Base-by-base conservation (phyloP, 2,329 filamentous ascomycete species). In the Pochonia chlamydosporia region DNA sequence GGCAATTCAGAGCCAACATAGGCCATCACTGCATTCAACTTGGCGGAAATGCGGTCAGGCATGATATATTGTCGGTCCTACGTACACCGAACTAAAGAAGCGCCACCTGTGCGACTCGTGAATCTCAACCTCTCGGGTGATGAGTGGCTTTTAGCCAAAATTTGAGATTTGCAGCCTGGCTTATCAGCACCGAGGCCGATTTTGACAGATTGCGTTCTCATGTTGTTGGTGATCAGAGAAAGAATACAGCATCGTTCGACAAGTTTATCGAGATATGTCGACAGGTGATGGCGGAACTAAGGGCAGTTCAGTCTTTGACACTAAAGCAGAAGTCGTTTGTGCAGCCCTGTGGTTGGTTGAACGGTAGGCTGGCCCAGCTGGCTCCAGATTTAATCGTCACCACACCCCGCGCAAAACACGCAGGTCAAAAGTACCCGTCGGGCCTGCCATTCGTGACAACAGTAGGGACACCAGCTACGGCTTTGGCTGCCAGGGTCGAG, bases 401-500 rank as follows among this genome's bases (percentile, higher is more conserved):
- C 23, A 18, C 39, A 9, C 23, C 39, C 37, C 23, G 13, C 13
- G 14, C 6, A 33, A 36, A n/a, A 44, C 41, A 21, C 46, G 31
- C 14, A 21, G 41, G 26, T 37, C 35, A 50, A 50, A 52, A 46
- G 46, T 40, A 46, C 41, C 47, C 39, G 40, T 43, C 39, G 35
- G 40, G 40, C 49, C 43, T 40, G 42, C 44, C 48, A 41, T 35
- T 43, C 35, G 44, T 37, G 43, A 44, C 40, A 43, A 46, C 28
- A 25, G 3, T 20, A 33, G 24, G 44, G 39, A 25, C 5, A 31
- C 13, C 40, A 36, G 39, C 16, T 16, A 28, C 36, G 30, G 37
- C 18, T 28, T 42, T 44, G 33, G 41, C 43, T 44, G 46, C 48
- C 44, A 45, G 48, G 49, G 40, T 46, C 40, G 44, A 42, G 44